phyloP scores from a whole-genome alignment of 352 stramenopile genomes.

The Saprolegnia parasitica region DNA sequence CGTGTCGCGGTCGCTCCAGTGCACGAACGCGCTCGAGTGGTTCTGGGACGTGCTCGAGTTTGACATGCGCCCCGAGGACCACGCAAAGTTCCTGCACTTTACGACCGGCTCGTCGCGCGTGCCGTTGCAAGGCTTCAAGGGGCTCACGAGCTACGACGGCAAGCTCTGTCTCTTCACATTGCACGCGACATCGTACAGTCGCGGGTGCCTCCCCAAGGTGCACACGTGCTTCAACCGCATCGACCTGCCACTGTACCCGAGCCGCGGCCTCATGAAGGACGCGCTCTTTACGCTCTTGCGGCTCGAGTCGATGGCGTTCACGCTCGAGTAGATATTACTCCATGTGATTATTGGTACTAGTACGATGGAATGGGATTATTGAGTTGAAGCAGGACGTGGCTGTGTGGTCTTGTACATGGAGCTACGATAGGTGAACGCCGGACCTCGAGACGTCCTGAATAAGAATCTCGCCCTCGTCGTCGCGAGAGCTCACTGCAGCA shows the following conservation, averaged over 20 bases:
- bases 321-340: constrained; percentile 69
- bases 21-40: constrained; percentile 46
- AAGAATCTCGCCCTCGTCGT: too few relatives aligned
- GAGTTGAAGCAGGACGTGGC: too few relatives aligned
- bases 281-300: constrained; percentile 95
- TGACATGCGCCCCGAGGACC: constrained; percentile 59
- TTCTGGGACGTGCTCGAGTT: constrained; percentile 65
- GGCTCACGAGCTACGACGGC: constrained; percentile 73
- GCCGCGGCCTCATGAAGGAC: constrained; percentile 88
- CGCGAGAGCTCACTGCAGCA: too few relatives aligned
- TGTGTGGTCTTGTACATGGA: too few relatives aligned
- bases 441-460: too few relatives aligned
- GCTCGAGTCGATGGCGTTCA: constrained; percentile 95
- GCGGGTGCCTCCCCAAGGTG: constrained; percentile 61
- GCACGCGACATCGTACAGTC: constrained; percentile 50
- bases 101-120: constrained; percentile 77
- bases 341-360: too few relatives aligned
- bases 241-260: constrained; percentile 73
- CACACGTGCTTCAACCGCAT: constrained; percentile 86
- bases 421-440: too few relatives aligned
- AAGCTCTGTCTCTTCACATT: constrained; percentile 69
- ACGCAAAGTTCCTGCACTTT: constrained; percentile 79
- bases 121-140: constrained; percentile 75
- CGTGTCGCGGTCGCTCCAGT: constrained; percentile 40
- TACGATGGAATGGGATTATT: too few relatives aligned